phyloP scores from a whole-genome alignment of 2,329 filamentous ascomycete species.

The Microsporum canis region DNA sequence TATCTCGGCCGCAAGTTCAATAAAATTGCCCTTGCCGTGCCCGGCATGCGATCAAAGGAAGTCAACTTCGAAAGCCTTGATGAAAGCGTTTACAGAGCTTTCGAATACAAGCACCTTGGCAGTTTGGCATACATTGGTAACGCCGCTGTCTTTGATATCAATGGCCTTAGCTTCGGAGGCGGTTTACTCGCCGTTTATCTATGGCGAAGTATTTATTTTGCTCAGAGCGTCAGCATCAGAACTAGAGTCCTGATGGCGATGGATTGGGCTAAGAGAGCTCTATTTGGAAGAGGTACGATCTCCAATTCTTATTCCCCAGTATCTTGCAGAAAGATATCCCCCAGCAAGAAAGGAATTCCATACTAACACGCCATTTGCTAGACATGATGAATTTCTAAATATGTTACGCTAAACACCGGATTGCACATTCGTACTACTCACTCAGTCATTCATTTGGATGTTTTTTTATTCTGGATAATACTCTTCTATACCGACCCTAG shows the following conservation, averaged over 20 bases:
- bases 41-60: constrained; percentile 66
- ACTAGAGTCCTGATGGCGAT: constrained; percentile 84
- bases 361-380: constrained; percentile 16
- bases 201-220: constrained; percentile 94
- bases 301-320: too few species aligned
- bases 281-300: constrained; percentile 79
- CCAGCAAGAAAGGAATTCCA: background rate
- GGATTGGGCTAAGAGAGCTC: constrained; percentile 95
- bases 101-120: constrained; percentile 86
- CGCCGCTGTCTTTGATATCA: constrained; percentile 85
- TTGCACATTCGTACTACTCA: background rate
- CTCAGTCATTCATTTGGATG: background rate
- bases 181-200: constrained; percentile 89
- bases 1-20: constrained; percentile 93
- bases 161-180: constrained; percentile 65
- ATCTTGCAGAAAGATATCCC: background rate
- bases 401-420: background rate
- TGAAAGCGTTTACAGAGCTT: constrained; percentile 83
- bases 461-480: background rate
- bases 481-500: background rate
- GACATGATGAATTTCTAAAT: constrained; percentile 45
- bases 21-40: constrained; percentile 66
- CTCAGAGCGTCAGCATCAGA: constrained; percentile 86
- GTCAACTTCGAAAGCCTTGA: constrained; percentile 83
- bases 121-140: constrained; percentile 93